These are phyloP conservation scores for Triangularia setosa DNA, from an alignment of 2,329 filamentous ascomycete genomes.

Conservation along the genomic window DNA sequence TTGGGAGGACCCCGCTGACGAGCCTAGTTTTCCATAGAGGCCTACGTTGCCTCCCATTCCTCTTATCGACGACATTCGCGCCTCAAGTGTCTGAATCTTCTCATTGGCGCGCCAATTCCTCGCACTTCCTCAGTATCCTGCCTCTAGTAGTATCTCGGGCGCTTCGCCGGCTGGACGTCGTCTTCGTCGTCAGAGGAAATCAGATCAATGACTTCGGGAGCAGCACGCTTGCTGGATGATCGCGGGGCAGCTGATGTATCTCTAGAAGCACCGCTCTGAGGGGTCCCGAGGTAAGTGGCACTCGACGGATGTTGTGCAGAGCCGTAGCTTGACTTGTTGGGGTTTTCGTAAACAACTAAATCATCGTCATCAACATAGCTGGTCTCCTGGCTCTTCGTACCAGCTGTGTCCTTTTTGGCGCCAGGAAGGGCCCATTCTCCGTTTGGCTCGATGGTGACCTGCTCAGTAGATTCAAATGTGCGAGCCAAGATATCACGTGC, in stretches of 20 bases:
- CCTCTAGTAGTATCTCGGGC: constrained; percentile 33
- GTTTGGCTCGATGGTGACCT: constrained; percentile 85
- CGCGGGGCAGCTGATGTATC: constrained; percentile 38
- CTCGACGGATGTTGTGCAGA: constrained; percentile 29
- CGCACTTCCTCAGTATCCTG: not conserved
- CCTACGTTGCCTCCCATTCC: too few relatives aligned
- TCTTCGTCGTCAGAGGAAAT: constrained; percentile 56
- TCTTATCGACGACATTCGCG: too few relatives aligned
- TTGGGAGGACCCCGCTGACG: too few relatives aligned
- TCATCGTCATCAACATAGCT: constrained; percentile 46
- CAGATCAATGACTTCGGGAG: constrained; percentile 55
- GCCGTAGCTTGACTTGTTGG: constrained; percentile 34
- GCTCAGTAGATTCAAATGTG: constrained; percentile 68
- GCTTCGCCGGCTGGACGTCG: constrained; percentile 45
- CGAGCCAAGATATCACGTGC: constrained; percentile 79
- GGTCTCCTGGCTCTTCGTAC: constrained; percentile 27
- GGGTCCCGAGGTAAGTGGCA: constrained; percentile 24
- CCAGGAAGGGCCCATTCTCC: constrained; percentile 64
- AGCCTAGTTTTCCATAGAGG: too few relatives aligned
- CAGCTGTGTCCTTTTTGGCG: constrained; percentile 27
- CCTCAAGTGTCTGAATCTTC: not conserved
- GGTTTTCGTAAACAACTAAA: constrained; percentile 38
- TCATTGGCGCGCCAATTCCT: not conserved
- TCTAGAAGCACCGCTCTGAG: constrained; percentile 33
- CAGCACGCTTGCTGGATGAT: constrained; percentile 43